Evolutionary conservation across 2,329 filamentous ascomycete genomes (phyloP), one percentile per base, ranked within the genome.

Genomic region (Camptophora hylomeconis): DNA sequence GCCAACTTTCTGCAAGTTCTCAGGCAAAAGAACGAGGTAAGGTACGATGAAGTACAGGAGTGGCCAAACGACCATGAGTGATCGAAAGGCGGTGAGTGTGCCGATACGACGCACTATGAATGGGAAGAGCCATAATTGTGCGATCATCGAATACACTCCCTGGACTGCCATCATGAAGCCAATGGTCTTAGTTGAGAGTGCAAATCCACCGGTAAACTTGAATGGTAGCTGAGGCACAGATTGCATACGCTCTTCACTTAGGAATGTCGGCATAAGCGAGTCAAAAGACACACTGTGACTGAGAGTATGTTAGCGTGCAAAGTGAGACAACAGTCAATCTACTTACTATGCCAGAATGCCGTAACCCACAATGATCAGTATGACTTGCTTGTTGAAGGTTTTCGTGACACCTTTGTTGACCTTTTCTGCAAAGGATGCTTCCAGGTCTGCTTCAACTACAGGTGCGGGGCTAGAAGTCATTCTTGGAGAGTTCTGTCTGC

Each of bases 251-350:
- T 36, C 36, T 24, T 81, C 81, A 53, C 80, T 87, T 48, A 98
- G 72, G 44, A 98, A 83, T 2, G 94, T 80, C 0, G 89, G 87
- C 44, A 95, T 75, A 26, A 95, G 69, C 48, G 93, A 81, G 55
- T 98, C 89, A 45, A 92, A 89, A 0, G 86, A 92, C 57, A 98
- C 94, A 8, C 87, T 94, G 58, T 95, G 87, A 60, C 86, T 93
- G 47, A 21, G 37, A 17, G 16, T 17, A 24, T 26, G 47, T 50
- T 38, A 54, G 47, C 22, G n/a, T n/a, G n/a, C n/a, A n/a, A n/a
- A n/a, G n/a, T n/a, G n/a, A n/a, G n/a, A n/a, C n/a, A n/a, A n/a
- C n/a, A n/a, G n/a, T n/a, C n/a, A n/a, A n/a, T n/a, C n/a, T 19
- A 74, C 80, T 69, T 65, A 87, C 80, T 86, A 89, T 31, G 83